phyloP scores from a whole-genome alignment of 768 basidiomycete genomes.

The Calocera viscosa region DNA sequence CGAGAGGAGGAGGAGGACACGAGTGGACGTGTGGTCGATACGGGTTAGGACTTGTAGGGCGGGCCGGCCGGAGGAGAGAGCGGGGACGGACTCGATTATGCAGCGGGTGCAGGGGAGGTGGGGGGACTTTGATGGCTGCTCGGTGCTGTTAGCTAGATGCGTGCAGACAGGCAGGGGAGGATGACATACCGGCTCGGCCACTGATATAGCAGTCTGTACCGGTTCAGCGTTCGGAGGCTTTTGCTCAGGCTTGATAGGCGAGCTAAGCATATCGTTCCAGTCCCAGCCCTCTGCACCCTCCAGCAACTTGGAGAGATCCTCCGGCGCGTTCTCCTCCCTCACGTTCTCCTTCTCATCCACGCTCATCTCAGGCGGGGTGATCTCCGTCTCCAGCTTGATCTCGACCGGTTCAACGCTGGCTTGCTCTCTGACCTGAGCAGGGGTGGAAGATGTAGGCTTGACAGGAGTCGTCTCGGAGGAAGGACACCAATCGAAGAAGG shows the following conservation, averaged over 20 bases:
- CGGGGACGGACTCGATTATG: conserved; percentile 37
- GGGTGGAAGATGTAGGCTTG: neutral
- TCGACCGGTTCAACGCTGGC: neutral
- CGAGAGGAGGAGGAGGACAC: conserved; percentile 44
- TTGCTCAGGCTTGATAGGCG: conserved; percentile 35
- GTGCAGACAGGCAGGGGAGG: neutral
- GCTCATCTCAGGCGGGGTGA: too few relatives aligned
- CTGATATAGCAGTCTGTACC: neutral
- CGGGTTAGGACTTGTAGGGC: conserved; percentile 42
- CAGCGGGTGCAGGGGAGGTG: conserved; percentile 41
- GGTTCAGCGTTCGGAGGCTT: conserved; percentile 25
- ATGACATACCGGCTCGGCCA: neutral
- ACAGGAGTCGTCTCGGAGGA: neutral
- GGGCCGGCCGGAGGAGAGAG: neutral
- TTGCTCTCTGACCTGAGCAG: neutral
- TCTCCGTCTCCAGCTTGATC: neutral
- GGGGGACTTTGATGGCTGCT: conserved; percentile 16
- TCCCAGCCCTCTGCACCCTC: conserved; percentile 62
- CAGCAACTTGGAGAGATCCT: conserved; percentile 41
- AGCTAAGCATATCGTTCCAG: conserved; percentile 40
- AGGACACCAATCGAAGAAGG: neutral
- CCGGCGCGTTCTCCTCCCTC: conserved; percentile 19
- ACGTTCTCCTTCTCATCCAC: too few relatives aligned
- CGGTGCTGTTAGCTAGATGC: neutral
- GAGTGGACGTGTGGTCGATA: conserved; percentile 25